Percentiles rank a stretch among this genome's conserved stretches.
These are phyloP conservation scores for Rubus parviflorus DNA, from an alignment of 306 rosid genomes.

Conservation along the genomic window DNA sequence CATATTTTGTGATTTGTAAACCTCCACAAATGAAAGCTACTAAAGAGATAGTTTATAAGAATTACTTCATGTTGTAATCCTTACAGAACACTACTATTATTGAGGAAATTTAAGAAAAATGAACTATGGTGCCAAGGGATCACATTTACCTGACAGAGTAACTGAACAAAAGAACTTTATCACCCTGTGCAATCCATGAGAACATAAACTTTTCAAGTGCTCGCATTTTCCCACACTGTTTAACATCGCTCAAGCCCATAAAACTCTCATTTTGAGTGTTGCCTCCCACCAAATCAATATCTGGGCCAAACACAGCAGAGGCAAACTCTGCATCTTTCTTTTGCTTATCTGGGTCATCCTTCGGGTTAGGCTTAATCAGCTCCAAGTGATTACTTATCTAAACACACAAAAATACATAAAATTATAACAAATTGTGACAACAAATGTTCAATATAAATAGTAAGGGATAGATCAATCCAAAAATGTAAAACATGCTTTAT, in stretches of 20 bases:
- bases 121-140: not conserved
- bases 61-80: not conserved
- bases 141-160: slow-evolving; percentile 72
- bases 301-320: slow-evolving; percentile 80
- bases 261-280: slow-evolving; percentile 70
- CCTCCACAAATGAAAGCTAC: not conserved
- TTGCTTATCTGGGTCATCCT: slow-evolving; percentile 79
- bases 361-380: slow-evolving; percentile 86
- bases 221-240: slow-evolving; percentile 92
- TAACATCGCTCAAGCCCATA: slow-evolving; percentile 88
- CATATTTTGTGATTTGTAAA: not conserved
- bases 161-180: slow-evolving; percentile 93
- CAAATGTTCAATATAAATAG: not conserved
- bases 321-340: slow-evolving; percentile 85
- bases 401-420: slow-evolving; percentile 13
- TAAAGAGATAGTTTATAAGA: not conserved
- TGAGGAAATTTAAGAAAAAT: not conserved
- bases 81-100: not conserved
- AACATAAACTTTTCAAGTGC: slow-evolving; percentile 72
- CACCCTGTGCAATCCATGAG: slow-evolving; percentile 79
- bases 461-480: not conserved
- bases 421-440: not conserved
- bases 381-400: slow-evolving; percentile 95
- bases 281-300: slow-evolving; percentile 85
- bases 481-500: not conserved